Base-by-base conservation (phyloP, 2,329 filamentous ascomycete species). In the Aureobasidium pullulans region DNA sequence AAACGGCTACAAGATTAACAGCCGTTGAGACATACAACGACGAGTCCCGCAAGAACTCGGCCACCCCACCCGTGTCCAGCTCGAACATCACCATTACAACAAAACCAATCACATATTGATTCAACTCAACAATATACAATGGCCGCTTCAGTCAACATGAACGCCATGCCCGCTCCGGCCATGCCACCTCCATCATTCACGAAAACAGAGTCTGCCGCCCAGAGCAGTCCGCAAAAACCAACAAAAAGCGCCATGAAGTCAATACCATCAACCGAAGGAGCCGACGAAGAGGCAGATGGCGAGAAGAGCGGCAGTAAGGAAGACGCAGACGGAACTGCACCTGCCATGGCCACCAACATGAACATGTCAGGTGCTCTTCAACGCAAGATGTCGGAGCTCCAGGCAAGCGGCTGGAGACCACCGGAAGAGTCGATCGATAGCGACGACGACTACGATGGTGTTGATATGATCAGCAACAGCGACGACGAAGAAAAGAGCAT, bases 381-480 rank as follows among this genome's bases (percentile, higher is more conserved):
- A 28, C 63, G 59, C 15, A 64, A 63, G 53, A 64, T 64, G 44
- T 62, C 66, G 34, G 63, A 61, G 13, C 52, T 60, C 11, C 59
- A 65, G 40, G 65, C 64, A 40, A 59, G 42, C 32, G 64, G 62
- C 16, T 59, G 64, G 62, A 46, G 66, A 36, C 62, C 62, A n/a
- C 60, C 61, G 53, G 62, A 63, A 50, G 62, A 63, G 48, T 46
- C 57, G 7, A 62, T 63, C 16, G 65, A 65, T 10, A 53, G 59
- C n/a, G 63, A 59, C 34, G 62, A 64, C 19, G 68, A 67, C 46
- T 71, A 71, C 53, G 66, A 60, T 16, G 70, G 49, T 4, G 62
- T 71, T 23, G 66, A 70, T 31, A 64, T 67, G 9, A 65, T 70
- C 19, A 70, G 69, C 59, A 67, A 70, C 47, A 64, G 62, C 46